Evolutionary conservation across 1,139 yeast species (phyloP), one percentile per base, ranked within the genome.

Genomic region (Sugiyamaella grinbergsii): DNA sequence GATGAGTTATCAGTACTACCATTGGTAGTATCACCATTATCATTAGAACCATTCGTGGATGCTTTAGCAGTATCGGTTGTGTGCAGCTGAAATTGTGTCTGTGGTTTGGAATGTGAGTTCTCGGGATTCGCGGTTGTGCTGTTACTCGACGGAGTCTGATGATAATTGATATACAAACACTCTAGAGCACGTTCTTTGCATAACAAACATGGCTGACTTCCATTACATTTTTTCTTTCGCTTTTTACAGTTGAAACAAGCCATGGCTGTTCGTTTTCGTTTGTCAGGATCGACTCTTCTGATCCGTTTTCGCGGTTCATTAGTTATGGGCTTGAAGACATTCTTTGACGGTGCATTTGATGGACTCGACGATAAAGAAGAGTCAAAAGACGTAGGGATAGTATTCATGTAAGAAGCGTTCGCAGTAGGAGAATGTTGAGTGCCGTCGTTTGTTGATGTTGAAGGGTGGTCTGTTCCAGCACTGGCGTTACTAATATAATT

Each of bases 221-320:
- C 64, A 38, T 53, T 58, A 48, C 59, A 57, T 61, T 56, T 74
- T 46, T 67, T 71, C 54, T 73, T 73, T 44, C 74, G 58, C 47
- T 66, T 66, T 57, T 72, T 72, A 57, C 77, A 73, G 28, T 61
- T 62, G 53, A 71, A 75, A 58, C 77, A 73, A 29, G 77, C 77
- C 28, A 71, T 65, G 1, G 75, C 71, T 3, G 71, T 73, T 10
- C 66, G 54, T 37, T 62, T 62, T 15, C 66, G 54, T 32, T 56
- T 57, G 6, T 62, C 56, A 8, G 66, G 66, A 42, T 61, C 62
- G n/a, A 62, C 66, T 20, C 62, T 46, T 3, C 65, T 52, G 36
- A 54, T 48, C 15, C 60, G 57, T 32, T 47, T 56, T 7, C 42
- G 34, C 13, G 41, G 42, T n/a, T 19, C 42, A 20, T 31, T 20